These are phyloP conservation scores for Cornus kousa DNA, from an alignment of 148 eudicot genomes.

Conservation along the genomic window DNA sequence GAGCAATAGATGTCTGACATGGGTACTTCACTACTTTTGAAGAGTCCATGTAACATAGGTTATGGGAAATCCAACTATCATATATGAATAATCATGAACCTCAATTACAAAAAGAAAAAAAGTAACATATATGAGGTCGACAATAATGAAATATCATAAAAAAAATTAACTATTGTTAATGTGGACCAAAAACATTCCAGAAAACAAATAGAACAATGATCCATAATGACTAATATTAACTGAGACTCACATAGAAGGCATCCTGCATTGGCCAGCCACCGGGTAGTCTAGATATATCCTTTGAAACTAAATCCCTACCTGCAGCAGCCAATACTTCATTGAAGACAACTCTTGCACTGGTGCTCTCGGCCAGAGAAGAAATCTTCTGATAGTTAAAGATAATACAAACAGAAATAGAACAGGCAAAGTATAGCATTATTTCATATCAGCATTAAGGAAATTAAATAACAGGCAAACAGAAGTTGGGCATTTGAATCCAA, in stretches of 20 bases:
- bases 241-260: conserved; percentile 77
- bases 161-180: too few relatives aligned
- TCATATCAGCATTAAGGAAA: neutral
- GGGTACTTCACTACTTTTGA: too few relatives aligned
- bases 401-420: neutral
- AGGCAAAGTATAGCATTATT: neutral
- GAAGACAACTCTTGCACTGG: conserved; percentile 75
- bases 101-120: too few relatives aligned
- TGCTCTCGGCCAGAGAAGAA: conserved; percentile 82
- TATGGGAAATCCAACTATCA: too few relatives aligned
- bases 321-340: conserved; percentile 88
- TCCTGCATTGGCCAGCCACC: conserved; percentile 99
- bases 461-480: neutral
- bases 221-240: conserved; percentile 3
- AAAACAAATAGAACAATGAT: conserved; percentile 3
- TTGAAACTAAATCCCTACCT: conserved; percentile 84
- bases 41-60: too few relatives aligned
- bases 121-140: too few relatives aligned
- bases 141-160: too few relatives aligned
- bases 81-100: too few relatives aligned
- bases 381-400: conserved; percentile 62
- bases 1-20: too few relatives aligned
- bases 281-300: conserved; percentile 91
- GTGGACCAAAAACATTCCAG: too few relatives aligned
- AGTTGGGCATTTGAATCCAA: neutral